Percentiles rank a stretch among this genome's conserved stretches.
These are phyloP conservation scores for Termitomyces titanicus DNA, from an alignment of 768 basidiomycete genomes.

Conservation along the genomic window DNA sequence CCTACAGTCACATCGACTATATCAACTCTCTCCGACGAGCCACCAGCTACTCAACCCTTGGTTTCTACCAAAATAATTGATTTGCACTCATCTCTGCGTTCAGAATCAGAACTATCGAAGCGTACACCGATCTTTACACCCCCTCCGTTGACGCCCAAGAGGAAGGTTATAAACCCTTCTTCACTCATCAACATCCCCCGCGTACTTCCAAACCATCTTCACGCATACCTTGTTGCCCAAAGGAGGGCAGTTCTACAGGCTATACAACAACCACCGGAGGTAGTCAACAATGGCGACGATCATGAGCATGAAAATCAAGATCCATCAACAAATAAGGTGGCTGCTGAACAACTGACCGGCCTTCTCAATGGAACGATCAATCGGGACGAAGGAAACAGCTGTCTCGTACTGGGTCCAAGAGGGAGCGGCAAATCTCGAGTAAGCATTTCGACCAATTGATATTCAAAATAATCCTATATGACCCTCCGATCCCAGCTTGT, in stretches of 20 bases:
- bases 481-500: constrained; percentile 43
- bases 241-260: constrained; percentile 52
- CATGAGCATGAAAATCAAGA: constrained; percentile 24
- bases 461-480: neutral
- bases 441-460: constrained; percentile 17
- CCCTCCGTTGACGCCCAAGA: constrained; percentile 8
- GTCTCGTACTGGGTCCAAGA: constrained; percentile 78
- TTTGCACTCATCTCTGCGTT: neutral
- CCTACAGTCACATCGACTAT: neutral
- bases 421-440: constrained; percentile 87
- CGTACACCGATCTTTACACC: neutral
- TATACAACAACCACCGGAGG: constrained; percentile 29
- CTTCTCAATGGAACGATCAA: constrained; percentile 70
- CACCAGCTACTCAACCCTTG: neutral
- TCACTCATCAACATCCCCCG: constrained; percentile 17
- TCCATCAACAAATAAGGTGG: constrained; percentile 43
- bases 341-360: constrained; percentile 54
- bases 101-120: neutral
- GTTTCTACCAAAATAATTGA: neutral
- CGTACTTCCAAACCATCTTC: constrained; percentile 37
- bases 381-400: constrained; percentile 92
- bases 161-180: constrained; percentile 11
- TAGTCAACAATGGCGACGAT: constrained; percentile 3
- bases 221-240: constrained; percentile 48
- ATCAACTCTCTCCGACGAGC: neutral